Conservation (phyloP, 2,329 filamentous ascomycete species). For the Beauveria brongniartii region DNA sequence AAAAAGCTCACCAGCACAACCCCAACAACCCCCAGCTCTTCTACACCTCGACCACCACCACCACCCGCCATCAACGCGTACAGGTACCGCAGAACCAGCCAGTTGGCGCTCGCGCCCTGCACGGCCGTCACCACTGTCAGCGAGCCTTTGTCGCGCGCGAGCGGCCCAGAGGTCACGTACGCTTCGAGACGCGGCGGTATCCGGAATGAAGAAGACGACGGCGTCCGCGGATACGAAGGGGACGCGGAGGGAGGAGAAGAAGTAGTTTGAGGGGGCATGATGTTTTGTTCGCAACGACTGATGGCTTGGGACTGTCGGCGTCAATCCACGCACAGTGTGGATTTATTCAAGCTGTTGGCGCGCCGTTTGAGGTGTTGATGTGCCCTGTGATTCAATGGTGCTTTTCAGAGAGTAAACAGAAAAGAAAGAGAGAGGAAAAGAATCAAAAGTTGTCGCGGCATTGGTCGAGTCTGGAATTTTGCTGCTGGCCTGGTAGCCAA, state of each 20-base stretch:
- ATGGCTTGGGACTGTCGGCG: no score
- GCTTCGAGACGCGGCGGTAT: constrained; percentile 58
- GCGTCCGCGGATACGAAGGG: no score
- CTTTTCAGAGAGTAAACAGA: not conserved
- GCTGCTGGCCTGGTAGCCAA: not conserved
- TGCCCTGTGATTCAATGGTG: no score
- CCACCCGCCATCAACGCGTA: constrained; percentile 17
- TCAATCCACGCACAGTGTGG: no score
- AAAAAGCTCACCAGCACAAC: constrained; percentile 80
- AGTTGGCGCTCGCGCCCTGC: constrained; percentile 55
- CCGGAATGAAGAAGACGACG: constrained; percentile 21
- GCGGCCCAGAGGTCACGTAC: constrained; percentile 41
- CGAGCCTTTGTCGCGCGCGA: constrained; percentile 42
- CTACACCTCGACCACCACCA: constrained; percentile 17
- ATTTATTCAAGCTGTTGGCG: not conserved
- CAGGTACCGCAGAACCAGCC: constrained; percentile 53
- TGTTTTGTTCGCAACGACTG: not conserved
- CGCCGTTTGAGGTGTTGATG: not conserved
- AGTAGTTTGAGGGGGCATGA: not conserved
- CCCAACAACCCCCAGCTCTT: constrained; percentile 26
- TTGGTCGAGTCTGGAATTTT: not conserved
- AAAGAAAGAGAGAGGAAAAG: not conserved
- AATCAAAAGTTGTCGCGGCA: not conserved
- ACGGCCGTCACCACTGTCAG: constrained; percentile 62
- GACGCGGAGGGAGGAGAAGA: constrained; percentile 18